Evolutionary conservation across 345 rosid species (phyloP).

Genomic region (Eutrema heterophyllum): DNA sequence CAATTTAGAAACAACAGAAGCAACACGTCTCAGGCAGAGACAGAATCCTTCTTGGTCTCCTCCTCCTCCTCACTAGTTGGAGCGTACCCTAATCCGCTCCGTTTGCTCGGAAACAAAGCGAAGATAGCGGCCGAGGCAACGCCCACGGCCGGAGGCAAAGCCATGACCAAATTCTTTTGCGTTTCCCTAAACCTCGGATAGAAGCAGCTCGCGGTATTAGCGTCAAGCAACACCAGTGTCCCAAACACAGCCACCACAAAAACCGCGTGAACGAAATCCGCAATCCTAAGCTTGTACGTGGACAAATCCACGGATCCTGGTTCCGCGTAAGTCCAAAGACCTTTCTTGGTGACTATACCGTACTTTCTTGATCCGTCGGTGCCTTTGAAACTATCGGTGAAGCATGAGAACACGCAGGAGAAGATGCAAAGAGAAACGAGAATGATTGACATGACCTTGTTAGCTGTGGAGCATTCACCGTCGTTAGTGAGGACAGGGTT

Average conservation of each 20-base stretch:
- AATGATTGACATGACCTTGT: slow-evolving; percentile 50
- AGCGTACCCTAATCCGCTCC: slow-evolving; percentile 86
- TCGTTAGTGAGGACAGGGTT: slow-evolving; percentile 71
- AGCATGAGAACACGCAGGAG: slow-evolving; percentile 60
- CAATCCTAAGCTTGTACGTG: slow-evolving; percentile 43
- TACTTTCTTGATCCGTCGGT: slow-evolving; percentile 44
- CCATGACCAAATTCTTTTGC: slow-evolving; percentile 51
- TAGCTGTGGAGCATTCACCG: slow-evolving; percentile 48
- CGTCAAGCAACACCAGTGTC: slow-evolving; percentile 50
- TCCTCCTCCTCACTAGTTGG: slow-evolving; percentile 17
- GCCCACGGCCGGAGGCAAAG: slow-evolving; percentile 64
- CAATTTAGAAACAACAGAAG: not conserved
- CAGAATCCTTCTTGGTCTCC: slow-evolving; percentile 16
- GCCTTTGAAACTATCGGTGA: slow-evolving; percentile 70
- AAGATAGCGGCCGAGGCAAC: slow-evolving; percentile 43
- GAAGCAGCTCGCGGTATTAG: slow-evolving; percentile 56
- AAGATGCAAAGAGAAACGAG: slow-evolving; percentile 59
- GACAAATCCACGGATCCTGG: slow-evolving; percentile 44
- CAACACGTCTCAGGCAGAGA: not conserved
- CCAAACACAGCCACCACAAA: slow-evolving; percentile 52
- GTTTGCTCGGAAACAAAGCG: slow-evolving; percentile 59
- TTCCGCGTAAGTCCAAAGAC: slow-evolving; percentile 50
- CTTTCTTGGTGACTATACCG: slow-evolving; percentile 54
- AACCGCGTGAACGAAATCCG: slow-evolving; percentile 64
- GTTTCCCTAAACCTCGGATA: slow-evolving; percentile 51